These are phyloP conservation scores for Pythium angustatum DNA, from an alignment of 352 stramenopile species.

Conservation along the genomic window DNA sequence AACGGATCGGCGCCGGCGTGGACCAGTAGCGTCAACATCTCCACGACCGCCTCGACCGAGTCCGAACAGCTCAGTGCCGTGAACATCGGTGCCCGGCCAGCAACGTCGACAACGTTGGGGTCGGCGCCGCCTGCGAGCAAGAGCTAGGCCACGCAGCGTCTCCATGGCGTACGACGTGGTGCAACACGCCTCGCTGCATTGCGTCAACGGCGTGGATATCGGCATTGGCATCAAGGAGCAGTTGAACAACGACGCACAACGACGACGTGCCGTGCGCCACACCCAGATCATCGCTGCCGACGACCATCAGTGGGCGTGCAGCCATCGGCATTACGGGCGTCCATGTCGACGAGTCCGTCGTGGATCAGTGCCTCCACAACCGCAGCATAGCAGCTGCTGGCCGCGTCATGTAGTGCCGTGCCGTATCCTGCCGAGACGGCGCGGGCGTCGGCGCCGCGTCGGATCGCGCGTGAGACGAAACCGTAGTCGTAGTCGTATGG, in stretches of 20 bases:
- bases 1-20: neutral
- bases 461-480: no score
- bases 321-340: neutral
- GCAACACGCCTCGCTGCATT: neutral
- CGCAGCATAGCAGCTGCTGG: neutral
- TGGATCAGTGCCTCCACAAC: neutral
- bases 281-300: neutral
- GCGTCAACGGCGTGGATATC: neutral
- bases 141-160: neutral
- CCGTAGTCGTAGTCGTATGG: no score
- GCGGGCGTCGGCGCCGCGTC: slow-evolving; percentile 8
- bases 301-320: slow-evolving; percentile 1
- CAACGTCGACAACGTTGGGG: neutral
- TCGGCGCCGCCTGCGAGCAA: neutral
- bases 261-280: neutral
- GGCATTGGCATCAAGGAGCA: neutral
- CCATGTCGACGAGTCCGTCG: slow-evolving; percentile 1
- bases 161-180: neutral
- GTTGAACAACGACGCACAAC: neutral
- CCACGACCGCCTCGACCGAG: no score
- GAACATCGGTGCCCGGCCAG: neutral
- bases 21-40: neutral
- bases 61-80: neutral
- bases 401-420: neutral
- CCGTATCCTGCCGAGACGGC: neutral